phyloP scores from a whole-genome alignment of 495 filamentous ascomycete species.

The Aspergillus saccharolyticus region DNA sequence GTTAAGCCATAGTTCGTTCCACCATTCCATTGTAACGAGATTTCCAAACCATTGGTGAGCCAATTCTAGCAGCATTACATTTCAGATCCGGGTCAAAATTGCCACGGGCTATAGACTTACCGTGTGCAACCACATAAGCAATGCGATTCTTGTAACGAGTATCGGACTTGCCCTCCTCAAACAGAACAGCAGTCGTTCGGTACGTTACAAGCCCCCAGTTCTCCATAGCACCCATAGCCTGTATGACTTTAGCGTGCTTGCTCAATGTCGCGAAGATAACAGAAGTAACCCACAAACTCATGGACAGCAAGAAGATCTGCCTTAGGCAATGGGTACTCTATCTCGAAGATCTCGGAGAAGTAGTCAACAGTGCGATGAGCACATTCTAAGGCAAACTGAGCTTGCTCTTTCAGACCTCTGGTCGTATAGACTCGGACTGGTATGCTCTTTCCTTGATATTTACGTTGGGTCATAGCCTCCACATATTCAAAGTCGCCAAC shows the following conservation, averaged over 20 bases:
- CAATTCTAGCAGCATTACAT: constrained; percentile 50
- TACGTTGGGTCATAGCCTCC: constrained; percentile 78
- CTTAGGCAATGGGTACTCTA: constrained; percentile 95
- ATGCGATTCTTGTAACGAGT: constrained; percentile 82
- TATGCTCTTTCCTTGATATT: constrained; percentile 81
- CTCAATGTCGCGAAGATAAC: background rate
- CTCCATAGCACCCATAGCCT: constrained; percentile 69
- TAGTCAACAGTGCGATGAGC: constrained; percentile 87
- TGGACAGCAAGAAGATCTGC: constrained; percentile 92
- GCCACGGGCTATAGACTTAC: constrained; percentile 18
- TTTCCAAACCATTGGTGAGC: constrained; percentile 99
- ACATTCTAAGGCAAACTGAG: constrained; percentile 77
- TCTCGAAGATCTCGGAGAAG: constrained; percentile 87
- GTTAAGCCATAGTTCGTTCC: constrained; percentile 95
- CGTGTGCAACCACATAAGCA: constrained; percentile 88
- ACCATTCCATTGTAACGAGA: constrained; percentile 75
- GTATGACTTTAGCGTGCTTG: constrained; percentile 28
- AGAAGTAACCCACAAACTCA: constrained; percentile 69
- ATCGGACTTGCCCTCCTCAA: constrained; percentile 86
- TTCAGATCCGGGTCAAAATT: constrained; percentile 6
- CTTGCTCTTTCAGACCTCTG: constrained; percentile 81
- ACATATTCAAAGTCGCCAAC: constrained; percentile 96
- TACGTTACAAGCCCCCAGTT: constrained; percentile 98
- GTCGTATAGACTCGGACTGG: constrained; percentile 97
- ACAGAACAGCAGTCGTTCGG: constrained; percentile 85